These are phyloP conservation scores for Camelina neglecta DNA, from an alignment of 345 rosid genomes.

Conservation along the genomic window DNA sequence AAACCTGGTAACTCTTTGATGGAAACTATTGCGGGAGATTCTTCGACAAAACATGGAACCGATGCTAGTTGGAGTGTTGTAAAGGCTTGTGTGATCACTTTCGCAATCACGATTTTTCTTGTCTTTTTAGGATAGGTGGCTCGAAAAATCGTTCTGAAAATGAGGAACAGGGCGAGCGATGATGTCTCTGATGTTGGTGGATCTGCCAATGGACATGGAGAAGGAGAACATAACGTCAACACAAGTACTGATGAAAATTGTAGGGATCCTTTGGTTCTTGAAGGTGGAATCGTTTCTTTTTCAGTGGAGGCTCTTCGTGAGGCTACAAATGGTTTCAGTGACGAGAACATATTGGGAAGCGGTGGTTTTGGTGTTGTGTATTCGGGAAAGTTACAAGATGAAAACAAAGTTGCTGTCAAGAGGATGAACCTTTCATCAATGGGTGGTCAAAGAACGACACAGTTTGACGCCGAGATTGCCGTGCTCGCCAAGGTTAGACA, in stretches of 20 bases:
- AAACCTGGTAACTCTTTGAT: too few relatives aligned
- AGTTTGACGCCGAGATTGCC: neutral
- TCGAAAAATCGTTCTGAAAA: neutral
- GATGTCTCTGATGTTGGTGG: neutral
- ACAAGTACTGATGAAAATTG: too few relatives aligned
- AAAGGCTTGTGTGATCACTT: too few relatives aligned
- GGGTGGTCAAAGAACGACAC: neutral
- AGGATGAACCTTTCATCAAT: neutral
- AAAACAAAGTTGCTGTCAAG: neutral
- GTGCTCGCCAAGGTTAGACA: neutral
- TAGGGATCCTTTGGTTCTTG: too few relatives aligned
- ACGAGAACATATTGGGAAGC: constrained; percentile 21
- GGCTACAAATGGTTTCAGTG: neutral
- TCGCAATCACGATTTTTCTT: neutral
- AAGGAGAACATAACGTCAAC: too few relatives aligned
- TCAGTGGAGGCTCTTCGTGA: neutral
- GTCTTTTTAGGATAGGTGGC: neutral
- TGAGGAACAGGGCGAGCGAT: neutral
- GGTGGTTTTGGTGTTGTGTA: neutral
- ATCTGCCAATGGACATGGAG: too few relatives aligned
- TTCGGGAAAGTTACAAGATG: neutral
- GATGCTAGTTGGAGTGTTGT: too few relatives aligned
- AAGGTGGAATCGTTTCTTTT: neutral
- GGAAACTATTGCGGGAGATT: too few relatives aligned
- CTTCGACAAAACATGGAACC: too few relatives aligned